phyloP scores from a whole-genome alignment of 495 filamentous ascomycete genomes.

The Penicillium bialowiezense region DNA sequence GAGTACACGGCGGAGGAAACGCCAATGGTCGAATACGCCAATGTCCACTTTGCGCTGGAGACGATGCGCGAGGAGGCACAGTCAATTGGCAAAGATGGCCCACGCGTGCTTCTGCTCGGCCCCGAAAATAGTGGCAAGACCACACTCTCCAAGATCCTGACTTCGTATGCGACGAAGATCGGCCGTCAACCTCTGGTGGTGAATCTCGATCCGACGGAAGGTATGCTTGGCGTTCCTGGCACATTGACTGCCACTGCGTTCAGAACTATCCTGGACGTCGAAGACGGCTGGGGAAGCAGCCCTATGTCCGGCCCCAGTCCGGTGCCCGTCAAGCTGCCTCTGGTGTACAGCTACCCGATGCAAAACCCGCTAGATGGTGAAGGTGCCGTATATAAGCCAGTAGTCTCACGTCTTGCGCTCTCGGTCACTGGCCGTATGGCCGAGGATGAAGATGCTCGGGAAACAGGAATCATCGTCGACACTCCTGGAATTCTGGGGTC shows the following conservation, averaged over 20 bases:
- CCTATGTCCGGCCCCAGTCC: slow-evolving; percentile 86
- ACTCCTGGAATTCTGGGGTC: slow-evolving; percentile 67
- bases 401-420: slow-evolving; percentile 75
- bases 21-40: slow-evolving; percentile 76
- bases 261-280: slow-evolving; percentile 80
- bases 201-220: slow-evolving; percentile 82
- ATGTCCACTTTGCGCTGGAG: slow-evolving; percentile 84
- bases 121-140: slow-evolving; percentile 83
- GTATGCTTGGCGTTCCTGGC: slow-evolving; percentile 80
- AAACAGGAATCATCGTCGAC: slow-evolving; percentile 81
- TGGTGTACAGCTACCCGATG: slow-evolving; percentile 88
- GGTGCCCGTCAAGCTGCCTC: slow-evolving; percentile 83
- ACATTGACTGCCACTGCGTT: slow-evolving; percentile 82
- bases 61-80: slow-evolving; percentile 54
- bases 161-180: slow-evolving; percentile 73
- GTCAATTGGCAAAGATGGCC: slow-evolving; percentile 56
- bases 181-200: slow-evolving; percentile 79
- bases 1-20: slow-evolving; percentile 84
- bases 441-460: slow-evolving; percentile 69
- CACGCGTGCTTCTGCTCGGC: slow-evolving; percentile 81
- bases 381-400: slow-evolving; percentile 63
- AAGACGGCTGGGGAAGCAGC: slow-evolving; percentile 86
- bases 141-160: slow-evolving; percentile 74
- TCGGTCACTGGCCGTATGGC: slow-evolving; percentile 73
- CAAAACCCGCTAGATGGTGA: slow-evolving; percentile 70